Evolutionary conservation across 2,329 filamentous ascomycete genomes (phyloP).

Genomic region (Xylariaceae sp.): DNA sequence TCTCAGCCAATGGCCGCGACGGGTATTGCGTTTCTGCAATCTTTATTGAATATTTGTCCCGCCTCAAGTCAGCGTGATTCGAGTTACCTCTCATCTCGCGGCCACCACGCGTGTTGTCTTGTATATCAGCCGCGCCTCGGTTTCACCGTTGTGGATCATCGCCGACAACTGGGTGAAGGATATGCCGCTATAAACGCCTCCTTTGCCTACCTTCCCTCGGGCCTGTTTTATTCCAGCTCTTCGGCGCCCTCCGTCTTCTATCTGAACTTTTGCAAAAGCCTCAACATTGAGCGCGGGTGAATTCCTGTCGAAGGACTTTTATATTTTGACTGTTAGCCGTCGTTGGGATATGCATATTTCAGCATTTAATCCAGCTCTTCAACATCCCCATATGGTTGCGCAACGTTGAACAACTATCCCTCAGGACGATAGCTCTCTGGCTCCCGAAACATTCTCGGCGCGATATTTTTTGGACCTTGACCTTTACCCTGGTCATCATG

Average conservation of each 20-base stretch:
- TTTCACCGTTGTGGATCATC: neutral
- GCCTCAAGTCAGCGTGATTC: no score
- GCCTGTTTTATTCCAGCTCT: neutral
- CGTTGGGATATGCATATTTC: neutral
- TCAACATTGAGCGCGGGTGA: neutral
- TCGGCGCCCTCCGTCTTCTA: neutral
- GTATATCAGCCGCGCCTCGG: no score
- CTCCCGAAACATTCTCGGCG: neutral
- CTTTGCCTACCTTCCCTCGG: neutral
- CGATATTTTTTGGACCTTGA: neutral
- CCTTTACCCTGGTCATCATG: conserved; percentile 8
- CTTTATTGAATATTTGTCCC: no score
- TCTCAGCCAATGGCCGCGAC: conserved; percentile 5
- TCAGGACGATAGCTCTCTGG: neutral
- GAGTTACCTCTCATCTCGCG: no score
- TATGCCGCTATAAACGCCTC: conserved; percentile 4
- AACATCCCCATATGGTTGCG: neutral
- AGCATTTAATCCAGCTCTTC: conserved; percentile 1
- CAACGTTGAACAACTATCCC: neutral
- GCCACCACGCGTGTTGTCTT: no score
- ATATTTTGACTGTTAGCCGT: neutral
- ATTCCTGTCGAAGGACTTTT: neutral
- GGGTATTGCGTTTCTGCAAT: conserved; percentile 4
- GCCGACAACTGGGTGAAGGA: neutral
- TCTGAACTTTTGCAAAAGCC: neutral